These are phyloP conservation scores for Monilinia fructigena DNA, from an alignment of 2,329 filamentous ascomycete species.

Conservation along the genomic window DNA sequence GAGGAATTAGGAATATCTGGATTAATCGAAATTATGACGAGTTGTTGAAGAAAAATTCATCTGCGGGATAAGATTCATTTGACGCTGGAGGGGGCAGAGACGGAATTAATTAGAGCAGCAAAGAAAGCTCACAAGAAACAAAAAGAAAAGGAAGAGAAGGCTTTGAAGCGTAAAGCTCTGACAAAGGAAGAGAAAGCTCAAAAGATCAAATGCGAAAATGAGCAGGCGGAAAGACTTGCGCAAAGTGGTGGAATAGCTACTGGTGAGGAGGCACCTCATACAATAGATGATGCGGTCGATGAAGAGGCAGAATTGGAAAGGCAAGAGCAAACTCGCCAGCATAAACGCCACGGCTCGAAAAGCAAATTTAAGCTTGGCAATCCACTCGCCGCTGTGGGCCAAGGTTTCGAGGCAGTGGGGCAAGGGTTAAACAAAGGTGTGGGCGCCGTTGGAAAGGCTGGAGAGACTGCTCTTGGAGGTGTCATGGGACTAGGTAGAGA, in stretches of 20 bases:
- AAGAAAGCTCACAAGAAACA: constrained; percentile 77
- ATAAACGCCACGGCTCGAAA: constrained; percentile 24
- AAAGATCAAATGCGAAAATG: constrained; percentile 39
- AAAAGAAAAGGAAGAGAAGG: constrained; percentile 43
- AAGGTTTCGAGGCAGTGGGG: constrained; percentile 36
- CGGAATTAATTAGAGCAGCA: constrained; percentile 74
- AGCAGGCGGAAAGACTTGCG: constrained; percentile 46
- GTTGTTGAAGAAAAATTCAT: constrained; percentile 82
- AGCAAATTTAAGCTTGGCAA: constrained; percentile 33
- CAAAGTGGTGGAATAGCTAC: constrained; percentile 51
- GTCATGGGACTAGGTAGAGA: constrained; percentile 50
- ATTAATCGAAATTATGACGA: constrained; percentile 86
- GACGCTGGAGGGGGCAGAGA: constrained; percentile 77
- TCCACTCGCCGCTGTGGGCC: constrained; percentile 35
- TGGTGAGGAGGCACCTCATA: constrained; percentile 55
- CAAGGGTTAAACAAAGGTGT: constrained; percentile 36
- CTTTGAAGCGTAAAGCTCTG: constrained; percentile 39
- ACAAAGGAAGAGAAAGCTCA: constrained; percentile 41
- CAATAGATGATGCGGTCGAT: constrained; percentile 47
- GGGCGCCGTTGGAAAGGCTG: constrained; percentile 39
- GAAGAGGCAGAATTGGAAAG: constrained; percentile 40
- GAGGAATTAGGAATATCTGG: constrained; percentile 94
- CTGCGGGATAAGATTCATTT: constrained; percentile 68
- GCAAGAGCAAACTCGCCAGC: constrained; percentile 24
- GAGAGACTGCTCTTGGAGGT: constrained; percentile 48